Percentiles rank a stretch among this genome's conserved stretches.
Conservation (phyloP, 1,284 basidiomycete species). For the Gastroboletus turbinatus region DNA sequence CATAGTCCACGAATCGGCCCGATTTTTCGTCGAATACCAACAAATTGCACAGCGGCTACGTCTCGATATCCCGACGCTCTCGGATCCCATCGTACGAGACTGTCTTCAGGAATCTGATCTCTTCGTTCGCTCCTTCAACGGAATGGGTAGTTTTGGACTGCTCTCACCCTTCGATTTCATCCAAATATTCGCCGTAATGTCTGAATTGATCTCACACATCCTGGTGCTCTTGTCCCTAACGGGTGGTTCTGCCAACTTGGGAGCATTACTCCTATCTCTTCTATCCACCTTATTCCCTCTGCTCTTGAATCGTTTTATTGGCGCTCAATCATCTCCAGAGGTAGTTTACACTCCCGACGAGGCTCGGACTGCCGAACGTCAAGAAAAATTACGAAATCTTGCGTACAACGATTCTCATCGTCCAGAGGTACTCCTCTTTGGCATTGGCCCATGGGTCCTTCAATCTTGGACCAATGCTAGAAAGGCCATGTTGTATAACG, state of each 20-base stretch:
- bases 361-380: conserved; percentile 59
- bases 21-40: conserved; percentile 69
- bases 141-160: conserved; percentile 64
- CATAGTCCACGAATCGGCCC: conserved; percentile 65
- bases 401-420: conserved; percentile 69
- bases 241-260: conserved; percentile 52
- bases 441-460: conserved; percentile 79
- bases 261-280: conserved; percentile 59
- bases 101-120: conserved; percentile 82
- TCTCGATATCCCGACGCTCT: conserved; percentile 74
- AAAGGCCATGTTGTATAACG: conserved; percentile 55
- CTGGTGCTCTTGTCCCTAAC: conserved; percentile 69
- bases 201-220: conserved; percentile 69
- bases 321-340: conserved; percentile 43
- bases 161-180: conserved; percentile 76
- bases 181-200: conserved; percentile 65
- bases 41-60: conserved; percentile 75
- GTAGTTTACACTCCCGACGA: conserved; percentile 50
- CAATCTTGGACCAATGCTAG: conserved; percentile 68
- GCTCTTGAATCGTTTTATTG: conserved; percentile 48
- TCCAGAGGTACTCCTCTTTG: conserved; percentile 77
- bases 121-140: conserved; percentile 73
- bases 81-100: conserved; percentile 68
- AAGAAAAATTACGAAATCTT: conserved; percentile 70
- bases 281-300: conserved; percentile 56